Percentiles rank a stretch among this genome's conserved stretches.
Conservation (phyloP, 2,329 filamentous ascomycete genomes). For the Endocalyx cinctus region DNA sequence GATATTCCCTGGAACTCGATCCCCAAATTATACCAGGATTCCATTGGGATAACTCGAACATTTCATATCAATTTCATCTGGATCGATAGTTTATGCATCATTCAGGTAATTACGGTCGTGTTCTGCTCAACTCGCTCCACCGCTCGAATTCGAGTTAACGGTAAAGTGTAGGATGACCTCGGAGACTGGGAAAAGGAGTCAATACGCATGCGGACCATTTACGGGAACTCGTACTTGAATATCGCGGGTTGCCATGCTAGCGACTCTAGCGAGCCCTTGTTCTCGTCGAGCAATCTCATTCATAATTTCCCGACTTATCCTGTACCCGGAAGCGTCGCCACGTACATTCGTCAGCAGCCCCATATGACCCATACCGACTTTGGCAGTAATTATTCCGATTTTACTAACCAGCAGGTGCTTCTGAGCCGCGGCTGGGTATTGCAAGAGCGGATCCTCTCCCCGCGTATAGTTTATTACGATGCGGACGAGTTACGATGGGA, state of each 20-base stretch:
- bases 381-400: neutral
- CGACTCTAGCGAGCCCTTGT: neutral
- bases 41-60: slow-evolving; percentile 1
- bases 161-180: slow-evolving; percentile 1
- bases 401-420: neutral
- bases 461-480: neutral
- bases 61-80: neutral
- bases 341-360: slow-evolving; percentile 1
- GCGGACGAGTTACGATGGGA: neutral
- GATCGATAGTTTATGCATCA: slow-evolving; percentile 1
- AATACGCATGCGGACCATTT: slow-evolving; percentile 1
- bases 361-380: slow-evolving; percentile 1
- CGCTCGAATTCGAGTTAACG: neutral
- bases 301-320: neutral
- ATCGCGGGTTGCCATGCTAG: neutral
- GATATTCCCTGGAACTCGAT: slow-evolving; percentile 1
- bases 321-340: neutral
- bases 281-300: neutral
- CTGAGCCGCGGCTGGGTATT: neutral
- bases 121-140: neutral
- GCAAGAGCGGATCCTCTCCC: slow-evolving; percentile 1
- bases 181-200: slow-evolving; percentile 1
- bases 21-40: slow-evolving; percentile 1
- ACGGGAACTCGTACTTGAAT: slow-evolving; percentile 1
- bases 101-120: slow-evolving; percentile 1